phyloP scores from a whole-genome alignment of 495 filamentous ascomycete species.

The Neurospora hispaniola region DNA sequence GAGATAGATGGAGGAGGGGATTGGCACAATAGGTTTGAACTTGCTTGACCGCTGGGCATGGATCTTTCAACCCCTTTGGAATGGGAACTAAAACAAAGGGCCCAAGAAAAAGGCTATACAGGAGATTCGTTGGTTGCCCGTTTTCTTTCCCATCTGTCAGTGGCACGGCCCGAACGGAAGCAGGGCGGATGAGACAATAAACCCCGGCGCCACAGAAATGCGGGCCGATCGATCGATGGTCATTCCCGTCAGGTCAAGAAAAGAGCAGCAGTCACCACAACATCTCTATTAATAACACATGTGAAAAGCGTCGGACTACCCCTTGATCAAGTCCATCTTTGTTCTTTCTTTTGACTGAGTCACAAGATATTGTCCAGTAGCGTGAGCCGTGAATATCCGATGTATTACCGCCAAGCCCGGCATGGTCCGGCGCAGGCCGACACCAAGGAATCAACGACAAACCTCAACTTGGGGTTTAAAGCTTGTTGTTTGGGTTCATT shows the following conservation, averaged over 20 bases:
- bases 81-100: background rate
- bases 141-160: background rate
- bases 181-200: too few species aligned
- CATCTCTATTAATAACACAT: background rate
- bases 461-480: background rate
- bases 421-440: background rate
- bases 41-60: background rate
- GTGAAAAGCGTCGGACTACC: background rate
- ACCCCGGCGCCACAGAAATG: background rate
- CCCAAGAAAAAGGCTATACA: background rate
- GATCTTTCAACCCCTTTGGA: background rate
- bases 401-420: background rate
- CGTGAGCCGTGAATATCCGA: background rate
- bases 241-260: background rate
- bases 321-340: background rate
- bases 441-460: background rate
- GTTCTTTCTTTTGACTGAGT: background rate
- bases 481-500: background rate
- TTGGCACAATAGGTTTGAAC: background rate
- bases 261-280: background rate
- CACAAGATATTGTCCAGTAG: background rate
- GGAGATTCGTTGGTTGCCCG: background rate
- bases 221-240: background rate
- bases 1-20: background rate
- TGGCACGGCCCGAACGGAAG: background rate